Percentiles rank a stretch among this genome's conserved stretches.
phyloP scores from a whole-genome alignment of 768 basidiomycete genomes.

The Amanita rimosa region DNA sequence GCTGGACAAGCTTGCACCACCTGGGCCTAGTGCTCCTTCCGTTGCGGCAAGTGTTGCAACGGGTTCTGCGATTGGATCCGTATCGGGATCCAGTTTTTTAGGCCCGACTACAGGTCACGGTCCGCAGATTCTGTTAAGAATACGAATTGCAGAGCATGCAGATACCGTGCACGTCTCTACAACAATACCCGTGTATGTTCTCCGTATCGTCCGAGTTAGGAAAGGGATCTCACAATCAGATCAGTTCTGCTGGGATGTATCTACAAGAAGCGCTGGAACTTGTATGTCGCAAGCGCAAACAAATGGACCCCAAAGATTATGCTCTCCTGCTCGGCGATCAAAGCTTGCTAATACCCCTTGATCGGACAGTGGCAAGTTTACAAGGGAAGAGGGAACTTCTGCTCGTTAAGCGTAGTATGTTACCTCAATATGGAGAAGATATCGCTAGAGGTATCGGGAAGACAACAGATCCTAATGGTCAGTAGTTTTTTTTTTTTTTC shows the following conservation, averaged over 20 bases:
- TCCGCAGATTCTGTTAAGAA: slow-evolving; percentile 74
- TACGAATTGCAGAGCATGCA: slow-evolving; percentile 69
- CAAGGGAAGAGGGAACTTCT: slow-evolving; percentile 79
- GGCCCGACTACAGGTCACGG: slow-evolving; percentile 66
- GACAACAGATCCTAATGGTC: slow-evolving; percentile 91
- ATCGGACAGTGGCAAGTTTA: slow-evolving; percentile 92
- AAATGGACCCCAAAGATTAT: slow-evolving; percentile 68
- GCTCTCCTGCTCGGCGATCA: slow-evolving; percentile 61
- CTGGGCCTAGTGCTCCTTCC: slow-evolving; percentile 23
- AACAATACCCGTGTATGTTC: slow-evolving; percentile 79
- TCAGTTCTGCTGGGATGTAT: slow-evolving; percentile 84
- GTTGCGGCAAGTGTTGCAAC: slow-evolving; percentile 35
- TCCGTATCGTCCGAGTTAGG: neutral
- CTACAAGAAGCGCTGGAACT: slow-evolving; percentile 92
- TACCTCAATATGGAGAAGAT: slow-evolving; percentile 61
- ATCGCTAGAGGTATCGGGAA: slow-evolving; percentile 51
- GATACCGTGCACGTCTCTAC: slow-evolving; percentile 82
- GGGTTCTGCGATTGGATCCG: slow-evolving; percentile 31
- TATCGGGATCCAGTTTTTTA: slow-evolving; percentile 51
- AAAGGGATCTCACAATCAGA: neutral
- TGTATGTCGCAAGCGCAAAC: slow-evolving; percentile 60
- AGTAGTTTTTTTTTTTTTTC: slow-evolving; percentile 13
- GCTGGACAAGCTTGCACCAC: slow-evolving; percentile 33
- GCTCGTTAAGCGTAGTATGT: slow-evolving; percentile 68
- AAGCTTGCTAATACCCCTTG: slow-evolving; percentile 79